Evolutionary conservation across 768 basidiomycete species (phyloP).

Genomic region (Macrocybe gigantea): DNA sequence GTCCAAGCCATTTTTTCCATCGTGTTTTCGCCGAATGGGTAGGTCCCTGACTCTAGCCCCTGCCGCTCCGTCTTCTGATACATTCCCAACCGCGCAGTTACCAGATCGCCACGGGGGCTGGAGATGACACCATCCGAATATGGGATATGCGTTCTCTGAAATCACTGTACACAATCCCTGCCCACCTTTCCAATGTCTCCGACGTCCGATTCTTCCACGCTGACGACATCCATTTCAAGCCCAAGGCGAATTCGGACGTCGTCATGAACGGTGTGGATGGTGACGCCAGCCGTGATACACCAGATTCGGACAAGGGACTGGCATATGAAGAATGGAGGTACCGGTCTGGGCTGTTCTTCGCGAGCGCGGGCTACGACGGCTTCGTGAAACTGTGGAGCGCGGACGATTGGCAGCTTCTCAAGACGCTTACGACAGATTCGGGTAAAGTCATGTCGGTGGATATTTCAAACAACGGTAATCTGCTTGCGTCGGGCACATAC

Average conservation of each 20-base stretch:
- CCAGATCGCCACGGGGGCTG: slow-evolving; percentile 95
- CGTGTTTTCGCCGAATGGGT: slow-evolving; percentile 96
- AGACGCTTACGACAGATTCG: slow-evolving; percentile 85
- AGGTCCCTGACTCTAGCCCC: slow-evolving; percentile 24
- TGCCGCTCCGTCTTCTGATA: slow-evolving; percentile 5
- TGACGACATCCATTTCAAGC: slow-evolving; percentile 45
- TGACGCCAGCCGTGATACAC: slow-evolving; percentile 28
- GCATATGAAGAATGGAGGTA: slow-evolving; percentile 70
- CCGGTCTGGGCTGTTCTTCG: slow-evolving; percentile 87
- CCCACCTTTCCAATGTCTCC: slow-evolving; percentile 90
- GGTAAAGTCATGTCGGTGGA: slow-evolving; percentile 99
- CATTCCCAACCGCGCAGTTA: slow-evolving; percentile 48
- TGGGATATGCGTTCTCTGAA: slow-evolving; percentile 97
- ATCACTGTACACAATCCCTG: slow-evolving; percentile 93
- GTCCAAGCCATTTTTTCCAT: slow-evolving; percentile 88
- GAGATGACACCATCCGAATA: slow-evolving; percentile 96
- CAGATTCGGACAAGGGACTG: slow-evolving; percentile 29
- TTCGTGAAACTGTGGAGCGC: slow-evolving; percentile 95
- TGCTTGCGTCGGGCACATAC: slow-evolving; percentile 87
- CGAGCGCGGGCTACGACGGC: slow-evolving; percentile 91
- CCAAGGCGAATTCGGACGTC: slow-evolving; percentile 33
- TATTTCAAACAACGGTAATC: slow-evolving; percentile 73
- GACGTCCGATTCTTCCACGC: slow-evolving; percentile 92
- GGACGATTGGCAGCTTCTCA: slow-evolving; percentile 94
- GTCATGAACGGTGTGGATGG: slow-evolving; percentile 44